Conservation (phyloP, 108 stramenopile species). For the Asterionellopsis glacialis region DNA sequence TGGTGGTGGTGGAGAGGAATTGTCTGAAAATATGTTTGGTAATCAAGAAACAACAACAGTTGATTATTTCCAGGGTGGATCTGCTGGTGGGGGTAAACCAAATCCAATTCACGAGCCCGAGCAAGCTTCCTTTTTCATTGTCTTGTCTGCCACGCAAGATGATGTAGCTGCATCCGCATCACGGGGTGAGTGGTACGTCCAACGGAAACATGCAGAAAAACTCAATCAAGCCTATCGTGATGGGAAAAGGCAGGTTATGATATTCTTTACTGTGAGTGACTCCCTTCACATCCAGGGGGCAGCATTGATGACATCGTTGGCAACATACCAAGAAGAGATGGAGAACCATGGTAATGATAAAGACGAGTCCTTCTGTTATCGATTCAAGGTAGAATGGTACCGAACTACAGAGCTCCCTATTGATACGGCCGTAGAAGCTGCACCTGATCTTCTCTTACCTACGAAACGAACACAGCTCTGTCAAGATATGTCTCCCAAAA, state of each 20-base stretch:
- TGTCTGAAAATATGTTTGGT: slow-evolving; percentile 73
- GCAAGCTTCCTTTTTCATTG: slow-evolving; percentile 71
- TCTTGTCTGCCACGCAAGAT: slow-evolving; percentile 61
- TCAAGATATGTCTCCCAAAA: slow-evolving; percentile 71
- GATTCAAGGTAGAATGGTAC: slow-evolving; percentile 75
- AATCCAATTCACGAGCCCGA: slow-evolving; percentile 82
- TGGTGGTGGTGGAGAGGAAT: slow-evolving; percentile 28
- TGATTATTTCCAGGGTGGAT: slow-evolving; percentile 81
- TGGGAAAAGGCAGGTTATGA: slow-evolving; percentile 67
- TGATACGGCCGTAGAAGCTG: slow-evolving; percentile 71
- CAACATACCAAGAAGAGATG: slow-evolving; percentile 31
- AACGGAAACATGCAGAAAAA: slow-evolving; percentile 63
- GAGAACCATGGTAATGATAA: slow-evolving; percentile 24
- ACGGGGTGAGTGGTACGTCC: slow-evolving; percentile 74
- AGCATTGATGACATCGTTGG: slow-evolving; percentile 64
- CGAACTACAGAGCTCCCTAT: slow-evolving; percentile 80
- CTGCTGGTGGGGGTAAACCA: slow-evolving; percentile 77
- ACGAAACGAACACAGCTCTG: slow-evolving; percentile 68
- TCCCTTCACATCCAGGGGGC: slow-evolving; percentile 83
- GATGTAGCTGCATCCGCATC: slow-evolving; percentile 72
- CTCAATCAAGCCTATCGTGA: slow-evolving; percentile 55
- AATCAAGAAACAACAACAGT: slow-evolving; percentile 68
- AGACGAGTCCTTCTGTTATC: slow-evolving; percentile 49
- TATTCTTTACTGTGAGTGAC: slow-evolving; percentile 81
- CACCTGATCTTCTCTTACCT: slow-evolving; percentile 72